These are phyloP conservation scores for Penicillium italicum DNA, from an alignment of 2,329 filamentous ascomycete species.

Conservation along the genomic window DNA sequence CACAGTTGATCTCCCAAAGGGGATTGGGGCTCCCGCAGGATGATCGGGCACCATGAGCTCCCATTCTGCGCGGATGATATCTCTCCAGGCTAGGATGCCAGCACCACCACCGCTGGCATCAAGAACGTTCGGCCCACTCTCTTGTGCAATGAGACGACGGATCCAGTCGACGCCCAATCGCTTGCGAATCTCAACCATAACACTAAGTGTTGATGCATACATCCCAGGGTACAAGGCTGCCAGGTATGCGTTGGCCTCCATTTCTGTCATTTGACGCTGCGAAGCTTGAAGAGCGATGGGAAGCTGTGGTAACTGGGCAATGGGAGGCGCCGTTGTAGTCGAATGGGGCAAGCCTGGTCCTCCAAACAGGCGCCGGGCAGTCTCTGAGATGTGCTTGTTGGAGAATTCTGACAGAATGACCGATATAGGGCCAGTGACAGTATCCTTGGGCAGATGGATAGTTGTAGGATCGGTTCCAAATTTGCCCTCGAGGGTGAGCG, in stretches of 20 bases:
- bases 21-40: conserved; percentile 40
- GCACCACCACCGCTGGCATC: conserved; percentile 62
- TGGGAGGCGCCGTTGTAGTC: conserved; percentile 61
- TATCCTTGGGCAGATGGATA: conserved; percentile 66
- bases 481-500: conserved; percentile 68
- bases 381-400: conserved; percentile 68
- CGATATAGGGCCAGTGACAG: conserved; percentile 67
- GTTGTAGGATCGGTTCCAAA: conserved; percentile 72
- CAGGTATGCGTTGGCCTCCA: conserved; percentile 59
- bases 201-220: conserved; percentile 56
- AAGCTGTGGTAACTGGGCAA: conserved; percentile 50
- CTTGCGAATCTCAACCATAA: conserved; percentile 58
- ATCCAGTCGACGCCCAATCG: conserved; percentile 59
- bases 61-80: conserved; percentile 79
- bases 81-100: conserved; percentile 60
- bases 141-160: conserved; percentile 52
- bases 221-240: conserved; percentile 59
- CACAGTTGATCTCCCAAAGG: conserved; percentile 70
- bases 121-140: conserved; percentile 56
- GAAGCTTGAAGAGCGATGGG: conserved; percentile 56
- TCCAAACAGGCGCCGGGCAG: conserved; percentile 72
- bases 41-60: conserved; percentile 57
- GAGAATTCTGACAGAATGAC: conserved; percentile 65
- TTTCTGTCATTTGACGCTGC: conserved; percentile 56
- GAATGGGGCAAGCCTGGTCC: conserved; percentile 73